Base-by-base conservation (phyloP, 768 basidiomycete genomes). In the Boletus huronensis region DNA sequence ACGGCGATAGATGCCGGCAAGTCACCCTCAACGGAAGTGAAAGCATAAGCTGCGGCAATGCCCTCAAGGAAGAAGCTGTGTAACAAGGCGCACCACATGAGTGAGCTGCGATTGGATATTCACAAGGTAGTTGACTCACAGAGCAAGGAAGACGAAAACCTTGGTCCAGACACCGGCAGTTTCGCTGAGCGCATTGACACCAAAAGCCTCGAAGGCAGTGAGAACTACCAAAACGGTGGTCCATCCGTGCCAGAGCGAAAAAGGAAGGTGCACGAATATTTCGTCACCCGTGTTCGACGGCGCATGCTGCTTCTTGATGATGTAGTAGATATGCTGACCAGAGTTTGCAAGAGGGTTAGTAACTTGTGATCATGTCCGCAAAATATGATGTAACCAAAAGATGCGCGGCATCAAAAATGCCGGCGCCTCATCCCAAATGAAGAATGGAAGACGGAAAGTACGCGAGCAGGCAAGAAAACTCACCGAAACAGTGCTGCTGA, bases 181-280 rank as follows among this genome's bases (percentile, higher is more conserved):
- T 53, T 88, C 75, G 54, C 67, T 70, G 55, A 77, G 66, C 0
- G 89, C 84, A 68, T 95, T 79, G 55, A 85, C 83, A 59, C 96
- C 95, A 63, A 95, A 95, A 0, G 93, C 93, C 60, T 93, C 87
- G 64, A 95, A 95, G 3, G 80, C 89, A 39, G 88, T 86, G 59
- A 94, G 72, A 63, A 94, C 70, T 54, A 93, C 83, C 49, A 91
- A 82, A 55, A 93, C 84, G 50, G 90, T 91, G 11, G 86, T 89
- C 90, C 90, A 93, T 35, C 93, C 95, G 65, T 97, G 93, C 74
- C 89, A 97, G 45, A 98, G 84, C 2, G 90, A 94, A 82, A 98
- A 98, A 3, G 97, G 97, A 17, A 97, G 84, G 71, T 98, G 94
- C 41, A 98, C 80, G 57, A 96, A 94, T 58, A 95, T 69, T 72